Base-by-base conservation (phyloP, 176 grass and related monocot genomes). In the Aegilops tauschii region DNA sequence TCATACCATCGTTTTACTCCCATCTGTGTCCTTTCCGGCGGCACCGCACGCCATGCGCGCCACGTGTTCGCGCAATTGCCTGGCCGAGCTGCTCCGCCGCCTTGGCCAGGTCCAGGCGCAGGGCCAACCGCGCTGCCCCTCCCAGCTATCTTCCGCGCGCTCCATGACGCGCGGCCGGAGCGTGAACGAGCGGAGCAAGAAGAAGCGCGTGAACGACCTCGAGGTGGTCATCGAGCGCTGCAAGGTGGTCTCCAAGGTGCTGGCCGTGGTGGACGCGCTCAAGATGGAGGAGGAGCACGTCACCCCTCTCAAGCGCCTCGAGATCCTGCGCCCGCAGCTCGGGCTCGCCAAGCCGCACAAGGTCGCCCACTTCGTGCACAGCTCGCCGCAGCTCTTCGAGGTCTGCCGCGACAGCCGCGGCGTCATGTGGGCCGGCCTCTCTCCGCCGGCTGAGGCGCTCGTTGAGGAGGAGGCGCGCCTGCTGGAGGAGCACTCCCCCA, bases 221-320 rank as follows among this genome's bases (percentile, higher is more conserved):
- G 94, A 97, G 90, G 87, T 89, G 61, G 92, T 84, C 78, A 94
- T 69, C 8, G 90, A 97, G 88, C 84, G 88, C 40, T 94, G 88
- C 88, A 97, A 97, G 86, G 95, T 97, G 20, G 52, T 77, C 14
- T 90, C 90, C 54, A 97, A 97, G 82, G 90, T 89, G 64, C 85
- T 97, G 27, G 31, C 83, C 20, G 85, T 97, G 20, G 77, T 94
- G 27, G 92, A 97, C 39, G 90, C 81, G 10, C 82, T 94, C 81
- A 97, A 97, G 92, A 81, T 78, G 79, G 94, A 92, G 74, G 88
- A 89, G 49, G 92, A 97, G 78, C 90, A 94, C 79, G 83, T 97
- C 50, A 92, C 90, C 17, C 90, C 91, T n/a, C 65, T 98, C 64
- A 92, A 80, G 59, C 70, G 92, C 52, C 79, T 95, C 32, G 96